phyloP scores from a whole-genome alignment of 2,329 filamentous ascomycete genomes.

The Zymoseptoria passerinii region DNA sequence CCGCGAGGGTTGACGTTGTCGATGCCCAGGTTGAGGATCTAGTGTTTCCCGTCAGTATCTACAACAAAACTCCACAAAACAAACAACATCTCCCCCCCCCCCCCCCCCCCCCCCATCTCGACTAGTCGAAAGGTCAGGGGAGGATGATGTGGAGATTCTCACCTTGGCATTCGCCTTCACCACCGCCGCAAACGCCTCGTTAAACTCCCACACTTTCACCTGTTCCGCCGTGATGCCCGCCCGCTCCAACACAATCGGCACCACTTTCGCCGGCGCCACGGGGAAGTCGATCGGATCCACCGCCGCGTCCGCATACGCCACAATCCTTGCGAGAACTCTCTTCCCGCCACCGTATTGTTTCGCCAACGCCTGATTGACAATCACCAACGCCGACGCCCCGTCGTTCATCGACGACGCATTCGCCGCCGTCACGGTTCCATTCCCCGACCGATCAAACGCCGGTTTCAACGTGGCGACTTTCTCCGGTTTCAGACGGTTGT shows the following conservation, averaged over 20 bases:
- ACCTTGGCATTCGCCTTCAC: conserved; percentile 91
- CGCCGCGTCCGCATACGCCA: conserved; percentile 80
- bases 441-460: conserved; percentile 78
- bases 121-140: too few species aligned
- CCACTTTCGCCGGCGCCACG: conserved; percentile 81
- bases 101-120: too few species aligned
- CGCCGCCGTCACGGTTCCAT: conserved; percentile 84
- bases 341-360: conserved; percentile 67
- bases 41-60: conserved; percentile 8
- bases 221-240: conserved; percentile 88
- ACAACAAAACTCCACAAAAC: too few species aligned
- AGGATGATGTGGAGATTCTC: conserved; percentile 10
- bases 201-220: conserved; percentile 95
- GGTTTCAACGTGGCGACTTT: conserved; percentile 83
- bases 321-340: conserved; percentile 78
- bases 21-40: conserved; percentile 71
- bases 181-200: conserved; percentile 93
- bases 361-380: conserved; percentile 73
- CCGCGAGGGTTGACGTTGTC: conserved; percentile 81
- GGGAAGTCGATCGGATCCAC: conserved; percentile 91
- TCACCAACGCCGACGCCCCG: conserved; percentile 79
- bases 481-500: conserved; percentile 74
- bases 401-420: conserved; percentile 94
- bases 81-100: too few species aligned
- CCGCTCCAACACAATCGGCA: conserved; percentile 77